phyloP scores from a whole-genome alignment of 2,329 filamentous ascomycete species.

The Epicoccum nigrum region DNA sequence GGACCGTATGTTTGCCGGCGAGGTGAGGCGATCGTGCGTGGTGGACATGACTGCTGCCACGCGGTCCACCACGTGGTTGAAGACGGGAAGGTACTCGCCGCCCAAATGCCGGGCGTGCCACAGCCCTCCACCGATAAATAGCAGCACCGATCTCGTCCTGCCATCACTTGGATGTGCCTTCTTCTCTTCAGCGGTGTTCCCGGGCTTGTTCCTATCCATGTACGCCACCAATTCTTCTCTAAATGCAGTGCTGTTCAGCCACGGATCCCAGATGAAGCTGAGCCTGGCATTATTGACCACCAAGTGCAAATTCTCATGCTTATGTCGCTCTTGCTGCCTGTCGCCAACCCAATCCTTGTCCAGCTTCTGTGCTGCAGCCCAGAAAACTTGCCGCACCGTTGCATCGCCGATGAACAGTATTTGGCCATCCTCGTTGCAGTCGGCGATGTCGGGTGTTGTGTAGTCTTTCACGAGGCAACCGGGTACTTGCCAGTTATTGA shows the following conservation, averaged over 20 bases:
- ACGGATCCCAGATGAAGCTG: slow-evolving; percentile 69
- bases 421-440: slow-evolving; percentile 59
- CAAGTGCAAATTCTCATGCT: slow-evolving; percentile 55
- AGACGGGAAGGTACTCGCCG: slow-evolving; percentile 54
- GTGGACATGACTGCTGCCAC: slow-evolving; percentile 38
- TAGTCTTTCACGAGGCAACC: slow-evolving; percentile 67
- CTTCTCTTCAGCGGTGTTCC: slow-evolving; percentile 1
- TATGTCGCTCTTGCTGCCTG: slow-evolving; percentile 16
- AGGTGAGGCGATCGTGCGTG: slow-evolving; percentile 9
- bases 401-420: slow-evolving; percentile 68
- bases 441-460: slow-evolving; percentile 56
- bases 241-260: slow-evolving; percentile 59
- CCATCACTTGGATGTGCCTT: neutral
- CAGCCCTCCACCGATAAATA: slow-evolving; percentile 62
- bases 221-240: slow-evolving; percentile 52
- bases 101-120: slow-evolving; percentile 61
- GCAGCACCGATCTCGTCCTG: slow-evolving; percentile 47
- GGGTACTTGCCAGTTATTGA: slow-evolving; percentile 63
- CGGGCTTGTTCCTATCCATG: slow-evolving; percentile 19
- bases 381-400: slow-evolving; percentile 65
- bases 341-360: slow-evolving; percentile 47
- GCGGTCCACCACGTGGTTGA: slow-evolving; percentile 55
- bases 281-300: slow-evolving; percentile 55
- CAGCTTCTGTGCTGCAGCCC: slow-evolving; percentile 60
- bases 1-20: slow-evolving; percentile 6